phyloP scores from a whole-genome alignment of 2,329 filamentous ascomycete species.

The Cercospora sp. region DNA sequence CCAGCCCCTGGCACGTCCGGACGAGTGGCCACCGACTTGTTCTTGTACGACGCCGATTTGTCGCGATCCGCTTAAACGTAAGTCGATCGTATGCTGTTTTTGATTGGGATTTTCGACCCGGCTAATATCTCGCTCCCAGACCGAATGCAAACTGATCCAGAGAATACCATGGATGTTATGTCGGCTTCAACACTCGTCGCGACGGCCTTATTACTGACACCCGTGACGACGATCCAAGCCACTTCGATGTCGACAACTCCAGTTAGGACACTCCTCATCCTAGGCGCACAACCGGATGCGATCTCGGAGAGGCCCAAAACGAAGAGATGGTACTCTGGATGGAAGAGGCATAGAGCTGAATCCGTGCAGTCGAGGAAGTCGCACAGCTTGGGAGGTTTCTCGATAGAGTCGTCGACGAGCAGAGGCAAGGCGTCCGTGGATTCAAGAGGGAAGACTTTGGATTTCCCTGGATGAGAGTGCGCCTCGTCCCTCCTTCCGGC shows the following conservation, averaged over 20 bases:
- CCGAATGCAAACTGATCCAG: neutral
- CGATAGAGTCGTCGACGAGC: neutral
- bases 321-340: neutral
- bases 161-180: constrained; percentile 2
- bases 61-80: neutral
- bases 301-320: neutral
- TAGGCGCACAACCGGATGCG: neutral
- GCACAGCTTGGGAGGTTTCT: neutral
- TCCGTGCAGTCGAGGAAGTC: neutral
- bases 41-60: neutral
- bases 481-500: neutral
- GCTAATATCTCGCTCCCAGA: neutral
- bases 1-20: neutral
- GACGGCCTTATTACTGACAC: neutral
- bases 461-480: neutral
- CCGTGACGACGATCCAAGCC: constrained; percentile 1
- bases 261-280: neutral
- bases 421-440: neutral
- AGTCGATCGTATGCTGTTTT: neutral
- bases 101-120: too few relatives aligned
- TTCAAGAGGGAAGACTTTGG: neutral
- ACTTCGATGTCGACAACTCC: constrained; percentile 5
- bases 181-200: constrained; percentile 4
- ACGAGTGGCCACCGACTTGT: neutral
- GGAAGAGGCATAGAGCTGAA: neutral